These are phyloP conservation scores for Amanita muscaria DNA, from an alignment of 768 basidiomycete species.

Conservation along the genomic window DNA sequence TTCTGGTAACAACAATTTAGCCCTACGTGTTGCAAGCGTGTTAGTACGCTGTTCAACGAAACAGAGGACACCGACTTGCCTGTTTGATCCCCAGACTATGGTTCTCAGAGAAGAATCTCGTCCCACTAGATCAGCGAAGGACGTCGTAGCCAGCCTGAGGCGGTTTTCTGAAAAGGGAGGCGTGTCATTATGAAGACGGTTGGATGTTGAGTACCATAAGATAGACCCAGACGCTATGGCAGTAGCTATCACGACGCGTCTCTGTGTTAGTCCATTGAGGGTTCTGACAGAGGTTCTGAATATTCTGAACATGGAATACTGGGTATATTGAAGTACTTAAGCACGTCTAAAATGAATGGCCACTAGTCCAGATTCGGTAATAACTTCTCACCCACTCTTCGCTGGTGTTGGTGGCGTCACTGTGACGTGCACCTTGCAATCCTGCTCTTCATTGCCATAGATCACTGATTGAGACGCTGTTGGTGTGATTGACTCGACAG, in stretches of 20 bases:
- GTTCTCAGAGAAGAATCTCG: slow-evolving; percentile 32
- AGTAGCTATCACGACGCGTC: slow-evolving; percentile 22
- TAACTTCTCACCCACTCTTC: slow-evolving; percentile 12
- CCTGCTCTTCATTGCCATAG: slow-evolving; percentile 17
- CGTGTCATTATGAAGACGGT: slow-evolving; percentile 21
- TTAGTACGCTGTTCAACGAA: not conserved
- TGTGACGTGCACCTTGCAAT: slow-evolving; percentile 18
- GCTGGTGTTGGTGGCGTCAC: slow-evolving; percentile 26
- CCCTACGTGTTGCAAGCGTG: not conserved
- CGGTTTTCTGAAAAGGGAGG: slow-evolving; percentile 9
- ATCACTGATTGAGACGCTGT: slow-evolving; percentile 20
- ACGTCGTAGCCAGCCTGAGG: slow-evolving; percentile 12
- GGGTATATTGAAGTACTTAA: slow-evolving; percentile 12
- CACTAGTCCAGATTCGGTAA: slow-evolving; percentile 9
- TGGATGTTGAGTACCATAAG: slow-evolving; percentile 30
- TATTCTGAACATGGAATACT: not conserved
- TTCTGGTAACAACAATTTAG: slow-evolving; percentile 20
- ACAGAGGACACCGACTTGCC: slow-evolving; percentile 28
- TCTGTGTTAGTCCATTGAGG: too few species aligned
- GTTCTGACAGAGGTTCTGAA: not conserved
- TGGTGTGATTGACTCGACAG: not conserved
- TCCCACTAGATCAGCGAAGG: slow-evolving; percentile 11
- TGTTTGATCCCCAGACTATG: slow-evolving; percentile 72
- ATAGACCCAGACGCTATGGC: slow-evolving; percentile 26
- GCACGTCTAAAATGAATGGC: slow-evolving; percentile 8